Evolutionary conservation across 345 rosid genomes (phyloP).

Genomic region (Toxicodendron radicans): DNA sequence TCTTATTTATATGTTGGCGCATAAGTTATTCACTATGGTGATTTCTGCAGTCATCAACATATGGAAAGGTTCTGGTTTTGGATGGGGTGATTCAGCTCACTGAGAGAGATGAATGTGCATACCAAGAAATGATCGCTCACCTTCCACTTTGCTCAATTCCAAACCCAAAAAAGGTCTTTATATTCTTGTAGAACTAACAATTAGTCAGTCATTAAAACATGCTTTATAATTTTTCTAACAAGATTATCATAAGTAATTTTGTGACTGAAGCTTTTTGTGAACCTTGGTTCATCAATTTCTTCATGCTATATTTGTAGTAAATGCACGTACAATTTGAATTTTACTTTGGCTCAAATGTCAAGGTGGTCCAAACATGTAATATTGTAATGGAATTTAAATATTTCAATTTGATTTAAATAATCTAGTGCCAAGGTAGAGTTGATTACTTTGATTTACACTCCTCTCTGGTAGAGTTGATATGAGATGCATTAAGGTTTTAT

Average conservation of each 20-base stretch:
- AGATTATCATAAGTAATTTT: background rate
- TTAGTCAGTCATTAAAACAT: no score
- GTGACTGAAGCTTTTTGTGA: background rate
- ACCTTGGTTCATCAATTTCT: background rate
- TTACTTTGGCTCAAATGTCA: background rate
- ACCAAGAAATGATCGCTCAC: constrained; percentile 98
- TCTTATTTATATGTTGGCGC: background rate
- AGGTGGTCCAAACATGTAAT: background rate
- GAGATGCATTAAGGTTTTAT: background rate
- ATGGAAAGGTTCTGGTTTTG: constrained; percentile 91
- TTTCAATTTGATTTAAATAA: background rate
- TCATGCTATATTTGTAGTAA: background rate
- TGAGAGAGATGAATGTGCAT: constrained; percentile 96
- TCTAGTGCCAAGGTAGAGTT: background rate
- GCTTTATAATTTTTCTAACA: background rate
- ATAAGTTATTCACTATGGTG: background rate
- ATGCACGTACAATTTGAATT: background rate
- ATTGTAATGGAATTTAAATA: background rate
- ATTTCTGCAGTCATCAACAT: constrained; percentile 74
- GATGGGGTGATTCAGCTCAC: constrained; percentile 98
- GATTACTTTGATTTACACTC: constrained; percentile 10
- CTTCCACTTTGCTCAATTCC: constrained; percentile 91
- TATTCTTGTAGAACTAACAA: background rate
- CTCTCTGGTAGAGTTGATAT: background rate
- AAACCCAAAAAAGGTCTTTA: constrained; percentile 76